Evolutionary conservation across 768 basidiomycete species (phyloP).

Genomic region (Cystobasidium onofrii): DNA sequence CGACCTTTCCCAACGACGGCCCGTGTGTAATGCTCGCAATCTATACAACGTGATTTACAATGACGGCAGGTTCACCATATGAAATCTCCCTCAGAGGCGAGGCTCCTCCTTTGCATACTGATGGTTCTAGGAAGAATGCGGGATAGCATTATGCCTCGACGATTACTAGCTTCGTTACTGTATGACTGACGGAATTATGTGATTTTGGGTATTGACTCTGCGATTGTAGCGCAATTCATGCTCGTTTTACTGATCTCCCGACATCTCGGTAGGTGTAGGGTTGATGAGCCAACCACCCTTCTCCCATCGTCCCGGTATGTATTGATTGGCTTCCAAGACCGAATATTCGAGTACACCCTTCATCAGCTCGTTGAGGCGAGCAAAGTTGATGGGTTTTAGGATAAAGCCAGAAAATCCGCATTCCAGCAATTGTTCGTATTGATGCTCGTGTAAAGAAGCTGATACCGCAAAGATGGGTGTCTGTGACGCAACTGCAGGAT

Average conservation of each 20-base stretch:
- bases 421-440: slow-evolving; percentile 32
- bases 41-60: not conserved
- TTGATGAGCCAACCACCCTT: slow-evolving; percentile 28
- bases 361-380: slow-evolving; percentile 56
- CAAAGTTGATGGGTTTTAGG: slow-evolving; percentile 72
- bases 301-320: slow-evolving; percentile 27
- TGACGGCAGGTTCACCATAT: too few relatives aligned
- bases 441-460: slow-evolving; percentile 24
- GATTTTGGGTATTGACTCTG: too few relatives aligned
- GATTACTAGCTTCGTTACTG: too few relatives aligned
- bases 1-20: not conserved
- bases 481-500: slow-evolving; percentile 53
- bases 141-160: too few relatives aligned
- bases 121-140: too few relatives aligned
- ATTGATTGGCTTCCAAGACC: slow-evolving; percentile 2
- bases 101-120: too few relatives aligned
- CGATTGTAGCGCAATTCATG: too few relatives aligned
- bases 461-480: slow-evolving; percentile 63
- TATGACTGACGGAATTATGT: too few relatives aligned
- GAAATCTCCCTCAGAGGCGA: too few relatives aligned
- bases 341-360: slow-evolving; percentile 50
- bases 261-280: not conserved
- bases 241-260: not conserved
- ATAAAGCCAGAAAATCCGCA: slow-evolving; percentile 57
- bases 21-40: not conserved